phyloP scores from a whole-genome alignment of 257 asterid species.

The Rhazya stricta region DNA sequence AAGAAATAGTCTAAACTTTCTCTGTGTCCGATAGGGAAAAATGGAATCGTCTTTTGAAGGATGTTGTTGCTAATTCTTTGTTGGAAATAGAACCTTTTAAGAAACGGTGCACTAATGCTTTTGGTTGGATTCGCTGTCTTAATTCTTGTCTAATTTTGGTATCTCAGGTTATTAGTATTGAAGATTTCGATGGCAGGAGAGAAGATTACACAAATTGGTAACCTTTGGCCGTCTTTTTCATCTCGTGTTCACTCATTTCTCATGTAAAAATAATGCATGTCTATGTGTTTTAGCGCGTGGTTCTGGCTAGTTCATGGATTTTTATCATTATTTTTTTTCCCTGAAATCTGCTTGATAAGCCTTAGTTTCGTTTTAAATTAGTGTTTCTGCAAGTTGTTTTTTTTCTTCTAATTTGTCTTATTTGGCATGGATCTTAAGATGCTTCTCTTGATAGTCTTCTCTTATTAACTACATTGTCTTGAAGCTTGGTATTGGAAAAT shows the following conservation, averaged over 20 bases:
- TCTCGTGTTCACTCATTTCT: background rate
- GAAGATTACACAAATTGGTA: conserved; percentile 54
- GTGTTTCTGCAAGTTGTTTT: background rate
- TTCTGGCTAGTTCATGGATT: background rate
- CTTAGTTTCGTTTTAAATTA: background rate
- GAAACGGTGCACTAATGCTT: background rate
- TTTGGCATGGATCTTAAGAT: background rate
- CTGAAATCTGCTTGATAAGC: background rate
- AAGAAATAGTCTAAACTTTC: background rate
- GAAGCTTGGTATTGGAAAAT: background rate
- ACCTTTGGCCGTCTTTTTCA: conserved; percentile 3
- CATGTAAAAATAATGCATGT: background rate
- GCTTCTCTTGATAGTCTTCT: background rate
- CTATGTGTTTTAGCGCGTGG: background rate
- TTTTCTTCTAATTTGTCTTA: background rate
- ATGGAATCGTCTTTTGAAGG: background rate
- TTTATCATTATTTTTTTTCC: background rate
- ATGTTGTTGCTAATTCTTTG: background rate
- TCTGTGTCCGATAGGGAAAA: background rate
- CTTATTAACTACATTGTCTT: background rate
- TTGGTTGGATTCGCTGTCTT: background rate
- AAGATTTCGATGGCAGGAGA: conserved; percentile 48
- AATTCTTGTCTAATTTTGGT: conserved; percentile 7
- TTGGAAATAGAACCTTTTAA: background rate
- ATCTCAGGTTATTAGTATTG: conserved; percentile 31